Conservation (phyloP, 2,329 filamentous ascomycete species). For the Stachybotrys chartarum region DNA sequence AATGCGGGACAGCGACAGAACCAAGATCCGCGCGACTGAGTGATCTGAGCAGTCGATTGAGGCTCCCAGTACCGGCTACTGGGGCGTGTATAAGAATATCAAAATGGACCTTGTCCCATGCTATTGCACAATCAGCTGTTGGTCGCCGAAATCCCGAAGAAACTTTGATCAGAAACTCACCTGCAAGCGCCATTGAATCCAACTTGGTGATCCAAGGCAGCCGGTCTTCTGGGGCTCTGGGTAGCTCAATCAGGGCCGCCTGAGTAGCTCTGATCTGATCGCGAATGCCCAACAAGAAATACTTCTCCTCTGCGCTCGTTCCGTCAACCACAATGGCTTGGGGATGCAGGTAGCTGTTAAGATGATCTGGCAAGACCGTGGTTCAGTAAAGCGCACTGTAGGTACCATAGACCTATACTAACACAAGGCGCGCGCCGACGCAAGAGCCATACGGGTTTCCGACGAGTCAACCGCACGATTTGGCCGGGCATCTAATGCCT, state of each 20-base stretch:
- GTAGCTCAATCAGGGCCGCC: constrained; percentile 69
- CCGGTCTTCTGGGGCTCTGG: constrained; percentile 52
- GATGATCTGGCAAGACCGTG: constrained; percentile 41
- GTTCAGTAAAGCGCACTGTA: constrained; percentile 2
- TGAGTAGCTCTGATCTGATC: constrained; percentile 42
- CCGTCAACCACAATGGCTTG: constrained; percentile 70
- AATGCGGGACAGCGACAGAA: constrained; percentile 58
- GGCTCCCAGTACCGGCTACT: constrained; percentile 60
- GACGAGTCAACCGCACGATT: constrained; percentile 66
- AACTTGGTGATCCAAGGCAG: constrained; percentile 74
- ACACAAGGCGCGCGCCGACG: constrained; percentile 58
- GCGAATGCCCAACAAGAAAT: constrained; percentile 56
- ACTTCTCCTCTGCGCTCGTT: constrained; percentile 57
- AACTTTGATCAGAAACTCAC: constrained; percentile 28
- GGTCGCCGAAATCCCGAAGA: not conserved
- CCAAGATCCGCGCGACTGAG: constrained; percentile 70
- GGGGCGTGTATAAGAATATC: constrained; percentile 81
- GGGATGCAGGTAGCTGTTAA: constrained; percentile 68
- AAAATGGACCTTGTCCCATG: constrained; percentile 71
- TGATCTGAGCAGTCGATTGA: constrained; percentile 72
- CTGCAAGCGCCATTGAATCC: constrained; percentile 62
- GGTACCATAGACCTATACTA: constrained; percentile 16
- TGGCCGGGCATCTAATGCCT: constrained; percentile 60
- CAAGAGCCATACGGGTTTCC: constrained; percentile 59
- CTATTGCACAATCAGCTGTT: constrained; percentile 26